Conservation (phyloP, 371 early-diverging fungal genomes). For the Dichotomocladium elegans region DNA sequence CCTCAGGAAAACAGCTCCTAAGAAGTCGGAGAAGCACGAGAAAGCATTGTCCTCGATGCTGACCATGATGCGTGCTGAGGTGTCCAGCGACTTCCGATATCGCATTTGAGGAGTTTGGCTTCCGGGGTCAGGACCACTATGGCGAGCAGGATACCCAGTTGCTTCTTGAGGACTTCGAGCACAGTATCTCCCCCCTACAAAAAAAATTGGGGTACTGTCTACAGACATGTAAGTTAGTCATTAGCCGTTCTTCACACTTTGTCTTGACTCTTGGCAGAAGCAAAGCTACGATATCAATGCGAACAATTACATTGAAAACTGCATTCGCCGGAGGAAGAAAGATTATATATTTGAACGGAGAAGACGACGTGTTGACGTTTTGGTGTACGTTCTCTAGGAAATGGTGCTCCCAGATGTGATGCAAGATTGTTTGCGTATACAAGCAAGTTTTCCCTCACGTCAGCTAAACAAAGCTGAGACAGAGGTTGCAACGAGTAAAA, state of each 20-base stretch:
- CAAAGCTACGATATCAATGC: not conserved
- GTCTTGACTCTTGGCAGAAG: not conserved
- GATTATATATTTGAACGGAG: not conserved
- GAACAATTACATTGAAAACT: slow-evolving; percentile 1
- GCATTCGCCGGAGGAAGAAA: not conserved
- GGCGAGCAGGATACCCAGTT: not conserved
- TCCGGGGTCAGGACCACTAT: no score
- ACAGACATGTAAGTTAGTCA: not conserved
- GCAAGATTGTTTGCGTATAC: not conserved
- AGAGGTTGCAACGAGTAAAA: not conserved
- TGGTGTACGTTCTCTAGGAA: not conserved
- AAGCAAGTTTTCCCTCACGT: not conserved
- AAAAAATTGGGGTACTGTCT: not conserved
- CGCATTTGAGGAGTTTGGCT: no score
- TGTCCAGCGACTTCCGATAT: not conserved
- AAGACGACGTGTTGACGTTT: not conserved
- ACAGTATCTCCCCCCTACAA: not conserved
- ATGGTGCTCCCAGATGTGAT: not conserved
- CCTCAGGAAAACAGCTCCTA: not conserved
- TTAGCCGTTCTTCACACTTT: not conserved
- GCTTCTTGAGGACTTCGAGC: not conserved
- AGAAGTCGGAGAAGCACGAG: not conserved
- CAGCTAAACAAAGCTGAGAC: not conserved
- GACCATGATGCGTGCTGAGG: not conserved
- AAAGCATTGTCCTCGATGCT: not conserved